Evolutionary conservation across 495 filamentous ascomycete genomes (phyloP).

Genomic region (Bathelium albidoporum): DNA sequence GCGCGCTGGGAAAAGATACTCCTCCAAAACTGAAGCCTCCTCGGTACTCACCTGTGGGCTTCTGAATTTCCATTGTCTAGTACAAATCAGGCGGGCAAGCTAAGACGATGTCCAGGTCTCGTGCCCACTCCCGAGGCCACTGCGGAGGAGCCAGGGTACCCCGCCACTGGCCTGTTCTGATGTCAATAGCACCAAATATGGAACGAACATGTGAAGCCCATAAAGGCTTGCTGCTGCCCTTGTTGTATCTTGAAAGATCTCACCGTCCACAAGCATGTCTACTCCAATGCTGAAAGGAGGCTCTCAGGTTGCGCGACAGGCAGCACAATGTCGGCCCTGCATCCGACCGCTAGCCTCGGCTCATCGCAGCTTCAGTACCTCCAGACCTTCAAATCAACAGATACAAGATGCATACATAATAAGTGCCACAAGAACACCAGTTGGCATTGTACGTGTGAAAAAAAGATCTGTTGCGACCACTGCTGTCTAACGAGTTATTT

Average conservation of each 20-base stretch:
- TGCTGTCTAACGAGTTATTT: background rate
- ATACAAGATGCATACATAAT: slow-evolving; percentile 87
- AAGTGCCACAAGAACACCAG: slow-evolving; percentile 76
- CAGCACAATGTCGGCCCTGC: background rate
- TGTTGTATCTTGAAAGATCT: background rate
- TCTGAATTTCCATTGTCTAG: too few species aligned
- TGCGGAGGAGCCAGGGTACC: background rate
- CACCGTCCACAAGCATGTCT: background rate
- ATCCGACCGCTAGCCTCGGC: slow-evolving; percentile 30
- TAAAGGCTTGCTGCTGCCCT: background rate
- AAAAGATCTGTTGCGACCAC: background rate
- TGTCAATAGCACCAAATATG: background rate
- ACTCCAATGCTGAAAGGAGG: background rate
- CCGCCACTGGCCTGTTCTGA: background rate
- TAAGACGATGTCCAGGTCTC: too few species aligned
- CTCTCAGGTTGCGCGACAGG: background rate
- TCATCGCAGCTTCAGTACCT: slow-evolving; percentile 57
- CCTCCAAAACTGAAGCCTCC: too few species aligned
- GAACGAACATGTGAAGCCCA: background rate
- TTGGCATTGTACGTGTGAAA: slow-evolving; percentile 54
- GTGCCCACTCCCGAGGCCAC: background rate
- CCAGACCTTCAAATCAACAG: slow-evolving; percentile 50
- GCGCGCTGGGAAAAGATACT: background rate
- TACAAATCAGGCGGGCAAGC: too few species aligned
- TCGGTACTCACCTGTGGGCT: too few species aligned